Percentiles rank a stretch among this genome's conserved stretches.
Conservation (phyloP, 441 rosid species). For the Brassica hybrid region DNA sequence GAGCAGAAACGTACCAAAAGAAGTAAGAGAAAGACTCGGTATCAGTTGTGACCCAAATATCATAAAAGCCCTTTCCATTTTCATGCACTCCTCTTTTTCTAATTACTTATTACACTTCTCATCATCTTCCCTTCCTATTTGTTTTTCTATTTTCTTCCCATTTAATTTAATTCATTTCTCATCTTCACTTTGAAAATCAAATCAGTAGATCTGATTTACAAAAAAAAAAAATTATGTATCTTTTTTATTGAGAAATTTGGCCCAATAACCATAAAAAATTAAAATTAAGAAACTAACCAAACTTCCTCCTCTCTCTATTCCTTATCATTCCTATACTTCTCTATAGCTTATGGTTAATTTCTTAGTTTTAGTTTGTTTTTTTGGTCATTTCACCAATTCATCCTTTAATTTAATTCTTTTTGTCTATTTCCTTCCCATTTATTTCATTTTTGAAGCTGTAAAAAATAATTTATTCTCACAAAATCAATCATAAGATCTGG, state of each 20-base stretch:
- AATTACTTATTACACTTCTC: neutral
- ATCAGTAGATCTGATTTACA: neutral
- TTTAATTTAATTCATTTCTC: neutral
- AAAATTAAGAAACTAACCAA: too few species aligned
- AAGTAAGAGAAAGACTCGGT: conserved; percentile 24
- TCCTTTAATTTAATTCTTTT: neutral
- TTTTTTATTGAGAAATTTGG: too few species aligned
- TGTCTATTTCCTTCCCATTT: neutral
- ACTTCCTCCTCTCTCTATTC: too few species aligned
- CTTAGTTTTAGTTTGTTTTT: too few species aligned
- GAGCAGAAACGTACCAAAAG: conserved; percentile 42
- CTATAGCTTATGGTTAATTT: too few species aligned
- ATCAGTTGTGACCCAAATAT: conserved; percentile 14
- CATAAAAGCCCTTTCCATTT: conserved; percentile 42
- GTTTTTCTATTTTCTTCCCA: neutral
- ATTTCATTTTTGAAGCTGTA: neutral
- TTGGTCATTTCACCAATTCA: too few species aligned
- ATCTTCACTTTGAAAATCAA: neutral
- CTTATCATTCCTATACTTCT: too few species aligned
- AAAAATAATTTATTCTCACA: neutral
- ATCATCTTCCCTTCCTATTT: neutral
- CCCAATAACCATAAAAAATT: too few species aligned
- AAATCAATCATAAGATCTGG: conserved; percentile 10
- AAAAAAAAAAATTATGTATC: neutral
- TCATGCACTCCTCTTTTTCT: conserved; percentile 31